These are phyloP conservation scores for Plasmodium gaboni DNA, from an alignment of 169 alveolate genomes.

Conservation along the genomic window DNA sequence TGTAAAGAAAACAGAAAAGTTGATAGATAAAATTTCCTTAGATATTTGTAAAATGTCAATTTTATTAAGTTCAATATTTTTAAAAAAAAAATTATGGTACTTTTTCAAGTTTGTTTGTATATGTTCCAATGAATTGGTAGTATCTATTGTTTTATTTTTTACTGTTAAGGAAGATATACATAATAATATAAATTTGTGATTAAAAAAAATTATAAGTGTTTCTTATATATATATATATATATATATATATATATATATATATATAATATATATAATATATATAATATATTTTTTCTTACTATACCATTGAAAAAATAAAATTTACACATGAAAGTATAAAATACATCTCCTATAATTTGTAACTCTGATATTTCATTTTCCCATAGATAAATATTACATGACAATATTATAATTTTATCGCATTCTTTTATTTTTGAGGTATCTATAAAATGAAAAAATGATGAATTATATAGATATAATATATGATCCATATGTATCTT, in stretches of 20 bases:
- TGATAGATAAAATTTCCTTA: slow-evolving; percentile 46
- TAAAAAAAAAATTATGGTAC: slow-evolving; percentile 34
- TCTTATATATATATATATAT: background rate
- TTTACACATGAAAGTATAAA: slow-evolving; percentile 20
- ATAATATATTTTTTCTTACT: background rate
- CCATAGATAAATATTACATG: slow-evolving; percentile 62
- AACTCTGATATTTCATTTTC: slow-evolving; percentile 26
- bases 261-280: background rate
- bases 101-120: slow-evolving; percentile 1
- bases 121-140: slow-evolving; percentile 5
- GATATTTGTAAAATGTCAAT: slow-evolving; percentile 55
- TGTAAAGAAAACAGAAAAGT: slow-evolving; percentile 49
- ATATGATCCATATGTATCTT: background rate
- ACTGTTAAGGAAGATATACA: slow-evolving; percentile 3
- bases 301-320: slow-evolving; percentile 56
- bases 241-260: background rate
- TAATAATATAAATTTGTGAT: too few species aligned
- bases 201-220: background rate
- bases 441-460: slow-evolving; percentile 8
- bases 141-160: background rate
- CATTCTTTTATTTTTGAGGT: slow-evolving; percentile 35
- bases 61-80: slow-evolving; percentile 46
- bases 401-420: slow-evolving; percentile 38
- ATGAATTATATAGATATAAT: background rate
- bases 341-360: slow-evolving; percentile 37